phyloP scores from a whole-genome alignment of 2,329 filamentous ascomycete genomes.

The Colletotrichum liriopes region DNA sequence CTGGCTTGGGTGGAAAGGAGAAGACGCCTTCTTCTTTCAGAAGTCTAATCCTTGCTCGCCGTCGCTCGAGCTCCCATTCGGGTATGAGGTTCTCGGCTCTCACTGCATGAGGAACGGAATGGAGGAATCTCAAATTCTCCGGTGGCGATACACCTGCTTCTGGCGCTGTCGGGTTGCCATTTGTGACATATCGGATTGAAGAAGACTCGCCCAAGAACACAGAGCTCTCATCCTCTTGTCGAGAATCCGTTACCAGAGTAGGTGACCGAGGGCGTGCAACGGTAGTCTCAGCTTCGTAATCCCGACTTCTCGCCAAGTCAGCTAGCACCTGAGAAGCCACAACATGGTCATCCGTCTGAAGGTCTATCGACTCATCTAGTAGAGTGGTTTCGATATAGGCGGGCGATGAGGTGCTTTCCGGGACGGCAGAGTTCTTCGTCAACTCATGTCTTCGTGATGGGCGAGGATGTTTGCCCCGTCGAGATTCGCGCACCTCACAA shows the following conservation, averaged over 20 bases:
- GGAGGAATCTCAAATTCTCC: constrained; percentile 47
- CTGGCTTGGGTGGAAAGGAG: constrained; percentile 59
- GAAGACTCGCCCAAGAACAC: constrained; percentile 64
- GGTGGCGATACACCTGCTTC: constrained; percentile 43
- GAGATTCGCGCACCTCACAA: constrained; percentile 54
- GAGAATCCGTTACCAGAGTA: neutral
- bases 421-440: neutral
- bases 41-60: constrained; percentile 47
- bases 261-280: neutral
- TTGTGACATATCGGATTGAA: constrained; percentile 64
- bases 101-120: constrained; percentile 52
- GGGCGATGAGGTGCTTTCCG: neutral
- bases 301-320: neutral
- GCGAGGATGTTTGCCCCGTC: constrained; percentile 51
- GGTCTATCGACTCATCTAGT: neutral
- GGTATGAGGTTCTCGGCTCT: constrained; percentile 54
- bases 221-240: constrained; percentile 43
- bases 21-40: constrained; percentile 47
- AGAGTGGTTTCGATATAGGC: neutral
- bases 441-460: constrained; percentile 29
- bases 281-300: neutral
- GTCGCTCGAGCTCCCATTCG: constrained; percentile 55
- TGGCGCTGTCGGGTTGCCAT: constrained; percentile 50
- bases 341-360: neutral
- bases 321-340: constrained; percentile 6